These are phyloP conservation scores for Monilinia vaccinii-corymbosi DNA, from an alignment of 2,329 filamentous ascomycete genomes.

Conservation along the genomic window DNA sequence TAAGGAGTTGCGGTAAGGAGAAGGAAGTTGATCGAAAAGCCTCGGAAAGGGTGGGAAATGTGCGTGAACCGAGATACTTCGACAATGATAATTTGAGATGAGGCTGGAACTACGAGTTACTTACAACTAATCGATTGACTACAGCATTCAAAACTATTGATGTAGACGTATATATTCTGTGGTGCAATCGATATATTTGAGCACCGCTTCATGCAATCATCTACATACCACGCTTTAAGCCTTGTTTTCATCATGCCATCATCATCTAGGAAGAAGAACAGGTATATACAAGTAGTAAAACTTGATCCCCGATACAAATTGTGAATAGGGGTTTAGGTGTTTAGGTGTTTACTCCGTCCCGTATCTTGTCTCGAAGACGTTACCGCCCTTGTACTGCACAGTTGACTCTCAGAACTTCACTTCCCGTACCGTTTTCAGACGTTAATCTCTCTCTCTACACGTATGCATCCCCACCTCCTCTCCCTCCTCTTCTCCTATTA, in stretches of 20 bases:
- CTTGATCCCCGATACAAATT: not conserved
- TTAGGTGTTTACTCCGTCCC: too few species aligned
- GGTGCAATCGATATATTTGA: not conserved
- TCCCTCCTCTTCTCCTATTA: too few species aligned
- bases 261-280: not conserved
- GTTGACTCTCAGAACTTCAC: not conserved
- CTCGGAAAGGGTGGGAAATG: not conserved
- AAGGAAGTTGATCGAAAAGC: not conserved
- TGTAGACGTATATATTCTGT: too few species aligned
- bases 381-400: too few species aligned
- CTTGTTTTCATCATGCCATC: not conserved
- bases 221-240: not conserved
- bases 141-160: not conserved
- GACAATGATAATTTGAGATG: not conserved
- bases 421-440: not conserved
- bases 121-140: not conserved
- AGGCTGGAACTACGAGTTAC: not conserved
- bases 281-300: not conserved
- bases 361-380: not conserved
- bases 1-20: not conserved
- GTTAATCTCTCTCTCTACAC: not conserved
- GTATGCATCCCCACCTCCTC: not conserved
- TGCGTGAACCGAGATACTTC: not conserved
- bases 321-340: not conserved
- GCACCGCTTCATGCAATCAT: constrained; percentile 3